These are phyloP conservation scores for Colletotrichum lini DNA, from an alignment of 2,329 filamentous ascomycete genomes.

Conservation along the genomic window DNA sequence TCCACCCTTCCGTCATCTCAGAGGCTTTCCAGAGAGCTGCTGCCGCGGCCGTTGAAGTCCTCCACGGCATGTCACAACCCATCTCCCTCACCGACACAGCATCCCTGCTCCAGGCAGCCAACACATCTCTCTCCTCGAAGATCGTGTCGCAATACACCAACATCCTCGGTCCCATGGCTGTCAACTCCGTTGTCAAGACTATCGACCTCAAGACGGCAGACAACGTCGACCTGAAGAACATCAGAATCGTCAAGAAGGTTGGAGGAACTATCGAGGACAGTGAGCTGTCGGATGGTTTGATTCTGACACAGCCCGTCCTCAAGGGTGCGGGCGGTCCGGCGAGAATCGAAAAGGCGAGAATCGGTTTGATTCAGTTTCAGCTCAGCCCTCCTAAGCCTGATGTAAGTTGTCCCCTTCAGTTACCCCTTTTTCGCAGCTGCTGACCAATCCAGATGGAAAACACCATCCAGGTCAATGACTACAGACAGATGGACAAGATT, in stretches of 20 bases:
- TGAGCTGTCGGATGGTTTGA: conserved; percentile 95
- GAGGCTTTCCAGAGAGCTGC: conserved; percentile 98
- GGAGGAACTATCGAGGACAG: conserved; percentile 99
- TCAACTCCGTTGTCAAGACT: conserved; percentile 94
- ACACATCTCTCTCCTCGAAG: conserved; percentile 97
- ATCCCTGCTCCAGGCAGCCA: conserved; percentile 94
- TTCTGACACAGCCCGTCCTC: conserved; percentile 91
- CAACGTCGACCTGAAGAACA: conserved; percentile 97
- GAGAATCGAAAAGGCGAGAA: conserved; percentile 96
- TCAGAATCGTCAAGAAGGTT: conserved; percentile 96
- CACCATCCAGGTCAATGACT: conserved; percentile 98
- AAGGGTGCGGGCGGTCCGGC: conserved; percentile 93
- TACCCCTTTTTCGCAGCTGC: conserved; percentile 23
- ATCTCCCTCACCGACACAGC: conserved; percentile 90
- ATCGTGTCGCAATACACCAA: conserved; percentile 98
- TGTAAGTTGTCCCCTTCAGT: conserved; percentile 65
- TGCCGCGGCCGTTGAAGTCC: conserved; percentile 86
- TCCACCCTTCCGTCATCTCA: conserved; percentile 97
- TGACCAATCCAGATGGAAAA: conserved; percentile 86
- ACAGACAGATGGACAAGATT: conserved; percentile 99
- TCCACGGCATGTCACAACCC: conserved; percentile 96
- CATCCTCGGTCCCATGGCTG: conserved; percentile 95
- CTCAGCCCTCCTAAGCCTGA: conserved; percentile 98
- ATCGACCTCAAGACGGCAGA: conserved; percentile 96
- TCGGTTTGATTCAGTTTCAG: conserved; percentile 98